Base-by-base conservation (phyloP, 2,329 filamentous ascomycete species). In the Ceratocystiopsis minuta region DNA sequence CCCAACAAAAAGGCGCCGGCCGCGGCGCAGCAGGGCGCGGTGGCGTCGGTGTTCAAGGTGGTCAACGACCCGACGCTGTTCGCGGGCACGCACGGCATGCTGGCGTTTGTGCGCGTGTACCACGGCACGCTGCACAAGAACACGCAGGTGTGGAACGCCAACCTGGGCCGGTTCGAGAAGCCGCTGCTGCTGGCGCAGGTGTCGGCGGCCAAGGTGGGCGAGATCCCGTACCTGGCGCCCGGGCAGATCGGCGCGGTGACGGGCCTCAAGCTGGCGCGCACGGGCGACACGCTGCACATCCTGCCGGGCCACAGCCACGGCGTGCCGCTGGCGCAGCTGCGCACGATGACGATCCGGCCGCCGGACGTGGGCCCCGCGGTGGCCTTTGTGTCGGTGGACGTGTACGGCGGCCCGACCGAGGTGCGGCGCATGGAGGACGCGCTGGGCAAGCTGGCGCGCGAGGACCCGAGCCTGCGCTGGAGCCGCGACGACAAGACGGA, bases 161-260 rank as follows among this genome's bases (percentile, higher is more conserved):
- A 83, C 49, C 69, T 93, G 2, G 70, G 80, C 44, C 62, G 75
- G n/a, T 77, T 78, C 1, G 90, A 96, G 55, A 73, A 79, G 39
- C 80, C 83, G 0, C 79, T 85, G 42, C 78, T 80, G 4, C 70
- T 96, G 33, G 64, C 95, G 43, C 86, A 87, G 50, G 92, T 96
- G 64, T 92, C 90, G 46, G 90, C 85, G 40, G 79, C 78, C 33
- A 83, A 92, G 54, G 80, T 87, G 0, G 73, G 92, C 15, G 86
- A 95, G 48, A 78, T 96, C 17, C 72, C 79, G 16, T 73, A 78
- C 24, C 80, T 98, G 34, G 66, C 75, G 3, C 75, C 84, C 0
- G 90, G 90, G 0, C 87, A 96, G 55, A 98, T 98, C 46, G 90
- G 90, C 31, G 90, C 94, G 4, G 79, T 98, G 40, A 78, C 82